Evolutionary conservation across 2,329 filamentous ascomycete genomes (phyloP), one percentile per base, ranked within the genome.

Genomic region (Fusarium albosuccineum): DNA sequence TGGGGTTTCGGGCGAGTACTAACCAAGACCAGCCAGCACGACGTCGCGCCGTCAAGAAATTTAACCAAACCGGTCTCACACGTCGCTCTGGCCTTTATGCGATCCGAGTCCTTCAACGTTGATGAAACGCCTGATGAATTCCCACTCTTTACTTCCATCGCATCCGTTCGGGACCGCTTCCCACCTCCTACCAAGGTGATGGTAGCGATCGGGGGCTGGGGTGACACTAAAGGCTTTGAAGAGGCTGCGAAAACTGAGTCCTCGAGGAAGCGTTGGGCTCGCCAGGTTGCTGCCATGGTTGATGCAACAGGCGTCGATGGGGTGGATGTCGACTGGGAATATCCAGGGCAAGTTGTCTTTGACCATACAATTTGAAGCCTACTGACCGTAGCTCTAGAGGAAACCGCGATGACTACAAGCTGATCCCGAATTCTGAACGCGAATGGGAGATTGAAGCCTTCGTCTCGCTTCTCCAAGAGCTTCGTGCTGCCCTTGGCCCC

Each of bases 131-230:
- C 78, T 1, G 66, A 74, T 4, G 57, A 72, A 5, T 88, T 84
- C 78, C 82, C 85, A 1, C 75, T 90, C 6, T 89, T 89, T 68
- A 85, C 82, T 4, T 81, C 81, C 2, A 80, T 89, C 3, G 71
- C 75, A 4, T 74, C 81, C 11, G 80, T 84, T 13, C 85, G 87
- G 5, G 60, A 73, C 16, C 78, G 81, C 55, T 88, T 90, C 62
- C 77, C 77, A 7, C 61, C 77, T 0, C 81, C 81, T 27, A 89
- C 89, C 17, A 89, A 91, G 68, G 77, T 93, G 22, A 85, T 91
- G 80, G 83, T 93, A 37, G 90, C 91, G 17, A 87, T 94, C 65
- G 91, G 91, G 10, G 91, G 91, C 53, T 94, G 91, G 91, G 91
- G 90, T 0, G 89, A 92, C 62, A 89, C 85, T 1, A 75, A 77